A percentile compares a stretch with the other conserved stretches of the same genome.
These are phyloP conservation scores for Suillus subalutaceus DNA, from an alignment of 768 basidiomycete species.

Conservation along the genomic window DNA sequence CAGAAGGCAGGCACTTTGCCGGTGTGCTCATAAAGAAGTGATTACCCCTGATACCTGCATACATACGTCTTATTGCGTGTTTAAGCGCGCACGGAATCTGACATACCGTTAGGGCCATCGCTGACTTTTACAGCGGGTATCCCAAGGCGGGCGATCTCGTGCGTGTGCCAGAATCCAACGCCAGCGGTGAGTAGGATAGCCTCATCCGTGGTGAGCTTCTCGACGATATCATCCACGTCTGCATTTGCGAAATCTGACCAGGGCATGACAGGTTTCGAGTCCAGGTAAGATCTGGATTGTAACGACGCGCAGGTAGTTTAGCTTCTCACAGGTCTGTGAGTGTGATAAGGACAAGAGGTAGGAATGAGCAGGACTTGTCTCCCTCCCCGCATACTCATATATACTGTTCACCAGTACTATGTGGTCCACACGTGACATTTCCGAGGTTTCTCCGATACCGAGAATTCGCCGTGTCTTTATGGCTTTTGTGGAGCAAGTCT, in stretches of 20 bases:
- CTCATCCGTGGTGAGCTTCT: conserved; percentile 73
- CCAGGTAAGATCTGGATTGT: not conserved
- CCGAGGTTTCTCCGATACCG: conserved; percentile 10
- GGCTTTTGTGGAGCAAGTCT: not conserved
- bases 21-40: conserved; percentile 84
- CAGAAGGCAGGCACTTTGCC: conserved; percentile 75
- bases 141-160: conserved; percentile 62
- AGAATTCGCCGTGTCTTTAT: conserved; percentile 7
- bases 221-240: conserved; percentile 60
- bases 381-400: conserved; percentile 11
- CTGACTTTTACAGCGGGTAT: conserved; percentile 78
- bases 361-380: not conserved
- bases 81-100: conserved; percentile 8
- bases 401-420: conserved; percentile 1
- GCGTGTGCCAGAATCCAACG: conserved; percentile 79
- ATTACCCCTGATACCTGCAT: conserved; percentile 59
- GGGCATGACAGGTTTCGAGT: conserved; percentile 44
- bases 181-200: conserved; percentile 73
- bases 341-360: conserved; percentile 15
- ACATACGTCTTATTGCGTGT: not conserved
- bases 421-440: conserved; percentile 22
- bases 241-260: conserved; percentile 72
- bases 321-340: conserved; percentile 5
- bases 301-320: not conserved
- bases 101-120: conserved; percentile 77